Percentiles rank a stretch among this genome's conserved stretches.
phyloP scores from a whole-genome alignment of 805 yeast species.

The Pichia membranifaciens region DNA sequence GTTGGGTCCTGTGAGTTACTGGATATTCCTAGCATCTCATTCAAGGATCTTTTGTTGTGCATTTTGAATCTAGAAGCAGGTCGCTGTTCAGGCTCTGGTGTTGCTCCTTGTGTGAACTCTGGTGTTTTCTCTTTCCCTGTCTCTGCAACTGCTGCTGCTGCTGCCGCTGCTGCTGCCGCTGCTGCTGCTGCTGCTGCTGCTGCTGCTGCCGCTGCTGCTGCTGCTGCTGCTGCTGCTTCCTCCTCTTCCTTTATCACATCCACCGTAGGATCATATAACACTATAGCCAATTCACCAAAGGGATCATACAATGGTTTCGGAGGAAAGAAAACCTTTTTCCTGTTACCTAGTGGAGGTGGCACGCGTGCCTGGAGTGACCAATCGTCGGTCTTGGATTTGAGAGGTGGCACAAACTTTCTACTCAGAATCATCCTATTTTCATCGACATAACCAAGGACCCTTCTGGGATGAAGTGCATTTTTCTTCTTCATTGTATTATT shows the following conservation, averaged over 20 bases:
- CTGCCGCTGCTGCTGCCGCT: no score
- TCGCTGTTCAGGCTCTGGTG: conserved; percentile 8
- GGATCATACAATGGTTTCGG: conserved; percentile 97
- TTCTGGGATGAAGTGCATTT: conserved; percentile 59
- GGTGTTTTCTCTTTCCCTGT: conserved; percentile 9
- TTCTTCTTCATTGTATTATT: conserved; percentile 30
- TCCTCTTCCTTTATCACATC: conserved; percentile 43
- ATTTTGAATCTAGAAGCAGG: conserved; percentile 30
- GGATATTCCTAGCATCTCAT: conserved; percentile 73
- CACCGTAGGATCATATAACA: conserved; percentile 89
- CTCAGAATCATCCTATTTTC: conserved; percentile 37
- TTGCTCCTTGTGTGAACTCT: conserved; percentile 11
- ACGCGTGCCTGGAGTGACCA: conserved; percentile 21
- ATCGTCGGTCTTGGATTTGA: conserved; percentile 34
- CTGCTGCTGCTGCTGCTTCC: conserved; percentile 27
- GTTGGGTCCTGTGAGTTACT: conserved; percentile 41
- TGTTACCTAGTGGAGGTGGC: conserved; percentile 84
- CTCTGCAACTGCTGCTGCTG: conserved; percentile 14
- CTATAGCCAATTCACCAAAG: conserved; percentile 86
- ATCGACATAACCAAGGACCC: conserved; percentile 38
- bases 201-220: conserved; percentile 19
- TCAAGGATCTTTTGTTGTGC: conserved; percentile 58
- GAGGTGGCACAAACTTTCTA: conserved; percentile 57
- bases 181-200: conserved; percentile 16
- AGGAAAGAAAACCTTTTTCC: conserved; percentile 59